Conservation (phyloP, 257 asterid species). For the Leptodermis oblonga region DNA sequence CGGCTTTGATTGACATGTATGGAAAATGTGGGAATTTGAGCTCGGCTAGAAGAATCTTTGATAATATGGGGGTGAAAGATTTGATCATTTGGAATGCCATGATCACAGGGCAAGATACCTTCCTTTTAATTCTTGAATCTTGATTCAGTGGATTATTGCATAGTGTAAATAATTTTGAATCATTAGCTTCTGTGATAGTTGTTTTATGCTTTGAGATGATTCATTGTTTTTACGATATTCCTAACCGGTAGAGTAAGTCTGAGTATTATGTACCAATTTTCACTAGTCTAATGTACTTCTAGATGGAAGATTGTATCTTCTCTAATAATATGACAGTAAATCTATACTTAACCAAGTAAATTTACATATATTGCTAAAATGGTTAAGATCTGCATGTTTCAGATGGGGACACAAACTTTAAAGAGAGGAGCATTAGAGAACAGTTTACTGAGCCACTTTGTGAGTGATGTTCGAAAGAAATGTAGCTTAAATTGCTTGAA, state of each 20-base stretch:
- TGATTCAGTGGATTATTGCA: not conserved
- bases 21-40: conserved; percentile 82
- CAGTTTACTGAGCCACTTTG: too few species aligned
- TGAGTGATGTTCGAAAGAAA: not conserved
- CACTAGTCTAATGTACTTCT: too few species aligned
- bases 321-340: too few species aligned
- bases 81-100: conserved; percentile 84
- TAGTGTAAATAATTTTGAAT: not conserved
- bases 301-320: not conserved
- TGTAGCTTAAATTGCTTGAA: not conserved
- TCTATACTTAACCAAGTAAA: too few species aligned
- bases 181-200: not conserved
- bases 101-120: conserved; percentile 63
- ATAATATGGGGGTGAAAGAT: conserved; percentile 43
- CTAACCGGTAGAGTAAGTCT: not conserved
- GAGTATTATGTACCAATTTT: not conserved
- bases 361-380: not conserved
- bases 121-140: conserved; percentile 4
- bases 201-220: not conserved
- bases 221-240: not conserved
- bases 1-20: conserved; percentile 76
- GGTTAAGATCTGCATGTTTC: not conserved
- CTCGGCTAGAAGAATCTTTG: conserved; percentile 58
- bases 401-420: not conserved
- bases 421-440: not conserved